A percentile compares a stretch with the other conserved stretches of the same genome.
phyloP scores from a whole-genome alignment of 2,329 filamentous ascomycete species.

The Neofusicoccum parvum region DNA sequence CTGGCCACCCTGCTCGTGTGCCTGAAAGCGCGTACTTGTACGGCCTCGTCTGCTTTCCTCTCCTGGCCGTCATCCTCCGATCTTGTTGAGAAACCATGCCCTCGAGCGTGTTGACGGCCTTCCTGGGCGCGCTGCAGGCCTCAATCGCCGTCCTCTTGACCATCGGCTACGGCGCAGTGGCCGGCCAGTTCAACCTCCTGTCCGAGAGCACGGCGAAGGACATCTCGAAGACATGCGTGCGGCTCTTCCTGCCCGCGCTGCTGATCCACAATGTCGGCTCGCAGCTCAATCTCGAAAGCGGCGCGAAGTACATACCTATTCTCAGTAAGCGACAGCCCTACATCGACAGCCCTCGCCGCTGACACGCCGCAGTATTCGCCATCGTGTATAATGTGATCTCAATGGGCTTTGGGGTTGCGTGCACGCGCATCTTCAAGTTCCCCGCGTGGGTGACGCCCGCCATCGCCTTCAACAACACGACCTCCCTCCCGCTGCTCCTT shows the following conservation, averaged over 20 bases:
- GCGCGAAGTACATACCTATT: constrained; percentile 51
- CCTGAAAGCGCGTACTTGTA: neutral
- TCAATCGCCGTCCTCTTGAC: constrained; percentile 58
- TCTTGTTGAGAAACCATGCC: neutral
- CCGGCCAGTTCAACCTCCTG: constrained; percentile 54
- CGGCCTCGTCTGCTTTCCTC: neutral
- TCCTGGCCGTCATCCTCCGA: neutral
- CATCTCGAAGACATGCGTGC: constrained; percentile 55
- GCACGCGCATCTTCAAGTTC: constrained; percentile 51
- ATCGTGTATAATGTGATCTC: constrained; percentile 53
- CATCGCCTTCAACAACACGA: constrained; percentile 61
- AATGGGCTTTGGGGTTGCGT: constrained; percentile 48
- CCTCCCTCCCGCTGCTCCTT: constrained; percentile 55
- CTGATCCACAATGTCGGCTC: constrained; percentile 57
- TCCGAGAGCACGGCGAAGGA: constrained; percentile 52
- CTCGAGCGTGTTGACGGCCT: constrained; percentile 39
- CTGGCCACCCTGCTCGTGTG: constrained; percentile 7
- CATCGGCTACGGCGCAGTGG: constrained; percentile 54
- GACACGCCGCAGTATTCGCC: constrained; percentile 48
- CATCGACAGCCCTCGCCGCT: constrained; percentile 23
- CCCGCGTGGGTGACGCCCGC: constrained; percentile 58
- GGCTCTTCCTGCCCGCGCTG: constrained; percentile 57
- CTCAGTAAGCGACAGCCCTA: constrained; percentile 39
- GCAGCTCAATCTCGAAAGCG: constrained; percentile 52
- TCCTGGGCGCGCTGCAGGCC: constrained; percentile 58